Base-by-base conservation (phyloP, 352 stramenopile genomes). In the Phytophthora rubi region DNA sequence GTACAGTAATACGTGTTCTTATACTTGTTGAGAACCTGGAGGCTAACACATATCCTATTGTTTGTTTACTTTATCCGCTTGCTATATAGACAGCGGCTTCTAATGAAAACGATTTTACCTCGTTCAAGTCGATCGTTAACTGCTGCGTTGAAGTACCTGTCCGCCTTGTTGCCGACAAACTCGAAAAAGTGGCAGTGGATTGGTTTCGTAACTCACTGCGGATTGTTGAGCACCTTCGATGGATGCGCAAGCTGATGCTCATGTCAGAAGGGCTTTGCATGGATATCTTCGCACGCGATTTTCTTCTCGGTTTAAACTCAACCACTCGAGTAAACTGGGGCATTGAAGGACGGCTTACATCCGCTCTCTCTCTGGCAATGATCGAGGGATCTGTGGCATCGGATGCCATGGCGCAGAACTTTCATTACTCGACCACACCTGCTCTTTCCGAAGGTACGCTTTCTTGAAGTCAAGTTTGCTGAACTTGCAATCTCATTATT, bases 261-360 rank as follows among this genome's bases (percentile, higher is more conserved):
- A 93, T 93, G 85, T 81, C 77, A 18, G 85, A 92, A 72, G 85
- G 85, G 2, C 68, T 92, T 7, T 92, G 83, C 42, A 90, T 91
- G 73, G 75, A 87, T 51, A 89, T 91, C 28, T 90, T 94, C 28
- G 74, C 76, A 21, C 83, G 81, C 1, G 85, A 94, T 56, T 71
- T 94, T 0, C 64, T 89, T 30, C 48, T 47, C 12, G 74, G 79
- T 30, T 60, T 91, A 30, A 68, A 65, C n/a, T 86, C 81, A 3
- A n/a, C 67, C 23, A 74, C 70, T 58, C 81, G 83, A 8, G 68
- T 82, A 3, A 77, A 82, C 26, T 86, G 82, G 72, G 82, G 75
- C 15, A 16, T 86, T 12, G 74, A 77, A 37, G 82, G 70, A 10
- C 80, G 75, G 0, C 65, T 92, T 35, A 83, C 76, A 6, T 85